Conservation (phyloP, 202 grass and related monocot genomes). For the Panicum hallii region DNA sequence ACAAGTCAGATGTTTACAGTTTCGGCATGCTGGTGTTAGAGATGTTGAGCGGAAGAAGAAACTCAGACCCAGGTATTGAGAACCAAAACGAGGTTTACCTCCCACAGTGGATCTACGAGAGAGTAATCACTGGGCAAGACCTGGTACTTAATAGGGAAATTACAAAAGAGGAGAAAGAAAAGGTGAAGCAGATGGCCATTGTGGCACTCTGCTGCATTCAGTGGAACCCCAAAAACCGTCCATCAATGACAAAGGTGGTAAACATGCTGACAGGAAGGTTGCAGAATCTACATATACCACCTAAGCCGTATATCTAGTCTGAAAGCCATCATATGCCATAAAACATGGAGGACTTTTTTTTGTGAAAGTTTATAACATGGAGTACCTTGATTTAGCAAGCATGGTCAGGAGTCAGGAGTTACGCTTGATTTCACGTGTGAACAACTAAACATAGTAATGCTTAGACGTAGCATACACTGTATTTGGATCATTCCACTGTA, state of each 20-base stretch:
- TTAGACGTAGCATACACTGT: neutral
- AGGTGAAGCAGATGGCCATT: conserved; percentile 41
- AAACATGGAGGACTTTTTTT: neutral
- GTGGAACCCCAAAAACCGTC: conserved; percentile 59
- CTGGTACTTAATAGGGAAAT: conserved; percentile 9
- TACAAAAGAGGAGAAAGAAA: conserved; percentile 34
- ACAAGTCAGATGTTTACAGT: conserved; percentile 72
- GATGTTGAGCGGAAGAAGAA: conserved; percentile 60
- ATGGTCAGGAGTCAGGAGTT: neutral
- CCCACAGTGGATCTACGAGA: conserved; percentile 62
- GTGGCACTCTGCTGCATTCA: conserved; percentile 70
- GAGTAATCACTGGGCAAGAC: conserved; percentile 37
- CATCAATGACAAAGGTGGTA: conserved; percentile 55
- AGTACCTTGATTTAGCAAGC: neutral
- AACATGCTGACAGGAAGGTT: conserved; percentile 62
- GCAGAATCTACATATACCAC: conserved; percentile 54
- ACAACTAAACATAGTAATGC: neutral
- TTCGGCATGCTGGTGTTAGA: conserved; percentile 80
- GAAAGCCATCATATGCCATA: neutral
- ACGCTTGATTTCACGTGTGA: neutral
- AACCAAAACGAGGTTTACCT: conserved; percentile 41
- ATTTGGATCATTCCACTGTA: neutral
- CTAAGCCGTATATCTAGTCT: conserved; percentile 48
- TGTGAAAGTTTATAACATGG: too few species aligned
- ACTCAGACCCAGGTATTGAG: conserved; percentile 51